Evolutionary conservation across 2,329 filamentous ascomycete genomes (phyloP), one percentile per base, ranked within the genome.

Genomic region (Neopestalotiopsis clavispora): DNA sequence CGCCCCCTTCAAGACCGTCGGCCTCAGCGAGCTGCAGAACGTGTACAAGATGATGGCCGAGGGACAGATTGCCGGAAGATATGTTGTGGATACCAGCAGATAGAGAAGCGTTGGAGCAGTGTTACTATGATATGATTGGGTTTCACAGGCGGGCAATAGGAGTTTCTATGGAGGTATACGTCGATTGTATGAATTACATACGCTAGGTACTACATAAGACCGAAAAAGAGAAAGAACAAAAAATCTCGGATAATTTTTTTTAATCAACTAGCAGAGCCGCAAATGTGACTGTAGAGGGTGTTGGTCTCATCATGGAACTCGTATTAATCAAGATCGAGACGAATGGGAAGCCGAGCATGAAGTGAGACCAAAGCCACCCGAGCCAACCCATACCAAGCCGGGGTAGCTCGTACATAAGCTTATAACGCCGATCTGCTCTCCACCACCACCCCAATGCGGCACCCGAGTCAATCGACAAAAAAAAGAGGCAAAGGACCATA

Each of bases 1-100:
- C 78, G 90, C 91, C 4, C 95, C 95, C 7, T 96, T 88, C 89
- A 97, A 97, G 91, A 88, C 89, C 7, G 90, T 94, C 66, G 94
- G 94, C 14, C 85, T 98, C 70, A 92, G 90, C 76, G 87, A 98
- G 81, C 85, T 98, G 72, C 88, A 91, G 72, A 86, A 89, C 67
- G 92, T 97, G n/a, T 97, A 92, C 79, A 87, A 94, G 63, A 80
- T 94, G 75, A 92, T 93, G 91, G 78, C 88, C 71, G 83, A 88
- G 75, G 90, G 90, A 74, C 87, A 90, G 81, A 90, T 95, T 79
- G 90, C 88, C n/a, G 93, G 93, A 68, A 88, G 93, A 74, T 94
- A 94, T 77, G 92, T 95, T 69, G 85, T 95, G 70, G 93, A 95
- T 80, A 94, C 89, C 34, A 89, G 86, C 80, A 87, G 85, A 80